Conservation (phyloP, 106 monocot species). For the Allium cepa region DNA sequence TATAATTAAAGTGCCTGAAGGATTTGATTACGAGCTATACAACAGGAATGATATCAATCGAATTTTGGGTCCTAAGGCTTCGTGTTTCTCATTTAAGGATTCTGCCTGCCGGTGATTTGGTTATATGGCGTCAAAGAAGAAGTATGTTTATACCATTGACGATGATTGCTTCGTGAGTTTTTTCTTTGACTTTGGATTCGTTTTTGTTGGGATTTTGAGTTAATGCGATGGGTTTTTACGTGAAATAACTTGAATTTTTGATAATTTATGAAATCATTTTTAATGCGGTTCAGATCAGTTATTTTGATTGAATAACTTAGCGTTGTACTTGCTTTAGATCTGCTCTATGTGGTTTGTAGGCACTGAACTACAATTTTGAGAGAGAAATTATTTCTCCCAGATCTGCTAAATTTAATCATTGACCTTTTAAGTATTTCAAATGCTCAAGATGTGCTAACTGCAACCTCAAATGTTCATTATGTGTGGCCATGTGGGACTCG, state of each 20-base stretch:
- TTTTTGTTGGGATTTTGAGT: not conserved
- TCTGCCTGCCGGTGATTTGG: conserved; percentile 30
- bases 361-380: not conserved
- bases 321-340: not conserved
- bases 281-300: no score
- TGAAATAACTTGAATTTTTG: no score
- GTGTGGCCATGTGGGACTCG: no score
- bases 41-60: conserved; percentile 66
- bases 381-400: no score
- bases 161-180: conserved; percentile 30
- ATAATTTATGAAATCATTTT: no score
- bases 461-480: no score
- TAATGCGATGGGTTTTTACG: not conserved
- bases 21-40: conserved; percentile 67
- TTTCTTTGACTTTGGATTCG: not conserved
- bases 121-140: conserved; percentile 36
- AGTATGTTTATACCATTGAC: conserved; percentile 31
- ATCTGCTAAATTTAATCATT: no score
- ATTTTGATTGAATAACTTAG: no score
- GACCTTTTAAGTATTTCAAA: no score
- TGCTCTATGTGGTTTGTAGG: not conserved
- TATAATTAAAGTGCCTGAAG: conserved; percentile 57
- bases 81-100: conserved; percentile 28
- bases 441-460: no score
- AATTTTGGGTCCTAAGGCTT: conserved; percentile 51